Evolutionary conservation across 208 protist species (phyloP).

Genomic region (Vickermania spadyakhi): DNA sequence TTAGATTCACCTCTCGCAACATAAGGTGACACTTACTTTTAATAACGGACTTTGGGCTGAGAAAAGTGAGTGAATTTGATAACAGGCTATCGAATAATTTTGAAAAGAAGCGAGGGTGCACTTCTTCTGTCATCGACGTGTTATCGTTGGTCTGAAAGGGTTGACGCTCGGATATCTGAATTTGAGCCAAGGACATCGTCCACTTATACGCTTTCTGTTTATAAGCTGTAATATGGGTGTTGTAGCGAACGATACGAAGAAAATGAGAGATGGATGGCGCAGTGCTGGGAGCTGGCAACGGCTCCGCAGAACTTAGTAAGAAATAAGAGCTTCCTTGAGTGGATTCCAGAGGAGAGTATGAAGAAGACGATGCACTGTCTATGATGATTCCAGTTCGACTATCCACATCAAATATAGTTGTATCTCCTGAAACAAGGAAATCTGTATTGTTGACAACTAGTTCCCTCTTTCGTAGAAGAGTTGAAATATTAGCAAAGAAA

Average conservation of each 20-base stretch:
- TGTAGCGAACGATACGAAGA: conserved; percentile 1
- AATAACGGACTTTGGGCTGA: neutral
- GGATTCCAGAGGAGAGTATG: neutral
- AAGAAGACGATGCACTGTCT: neutral
- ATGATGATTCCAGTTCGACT: neutral
- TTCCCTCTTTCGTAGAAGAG: neutral
- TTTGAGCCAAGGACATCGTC: neutral
- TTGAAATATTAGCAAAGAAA: neutral
- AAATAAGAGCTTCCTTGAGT: no score
- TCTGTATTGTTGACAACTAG: neutral
- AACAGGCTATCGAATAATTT: neutral
- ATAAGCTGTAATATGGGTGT: neutral
- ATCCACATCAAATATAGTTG: conserved; percentile 1
- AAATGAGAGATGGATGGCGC: neutral
- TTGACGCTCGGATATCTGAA: neutral
- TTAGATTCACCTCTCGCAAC: neutral
- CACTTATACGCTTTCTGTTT: neutral
- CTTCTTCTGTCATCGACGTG: neutral
- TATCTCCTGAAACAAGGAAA: neutral
- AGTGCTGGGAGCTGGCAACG: neutral
- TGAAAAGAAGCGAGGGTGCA: conserved; percentile 2
- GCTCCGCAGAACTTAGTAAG: no score
- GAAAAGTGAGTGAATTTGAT: neutral
- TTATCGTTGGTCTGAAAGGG: neutral
- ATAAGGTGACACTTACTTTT: neutral